phyloP scores from a whole-genome alignment of 352 stramenopile genomes.

The Thraustochytrium sp. region DNA sequence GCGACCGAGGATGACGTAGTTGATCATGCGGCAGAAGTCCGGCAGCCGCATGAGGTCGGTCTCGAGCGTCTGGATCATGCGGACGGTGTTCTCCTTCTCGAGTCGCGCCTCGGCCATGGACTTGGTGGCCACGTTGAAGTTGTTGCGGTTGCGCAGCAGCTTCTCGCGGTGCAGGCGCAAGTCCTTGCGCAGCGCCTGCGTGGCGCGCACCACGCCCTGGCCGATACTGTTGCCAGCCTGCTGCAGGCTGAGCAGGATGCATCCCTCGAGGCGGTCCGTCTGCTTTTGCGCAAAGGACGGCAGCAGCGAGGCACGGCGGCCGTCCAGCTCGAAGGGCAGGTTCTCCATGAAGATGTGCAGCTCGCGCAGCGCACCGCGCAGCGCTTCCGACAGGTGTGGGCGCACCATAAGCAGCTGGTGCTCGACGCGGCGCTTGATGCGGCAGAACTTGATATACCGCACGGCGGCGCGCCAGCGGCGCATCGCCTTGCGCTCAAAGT shows the following conservation, averaged over 20 bases:
- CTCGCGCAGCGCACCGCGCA: conserved; percentile 53
- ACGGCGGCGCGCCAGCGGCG: conserved; percentile 74
- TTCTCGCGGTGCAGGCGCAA: neutral
- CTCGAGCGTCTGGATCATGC: conserved; percentile 3
- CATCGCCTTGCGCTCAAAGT: conserved; percentile 81
- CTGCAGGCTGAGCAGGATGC: neutral
- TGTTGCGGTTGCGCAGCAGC: conserved; percentile 32
- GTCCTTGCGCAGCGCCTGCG: neutral
- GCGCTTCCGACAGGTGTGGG: conserved; percentile 71
- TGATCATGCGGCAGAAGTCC: conserved; percentile 30
- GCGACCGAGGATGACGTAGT: conserved; percentile 27
- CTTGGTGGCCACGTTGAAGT: conserved; percentile 8
- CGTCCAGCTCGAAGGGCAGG: neutral
- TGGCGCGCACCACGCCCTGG: conserved; percentile 18
- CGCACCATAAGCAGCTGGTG: conserved; percentile 76
- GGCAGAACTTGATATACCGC: conserved; percentile 76
- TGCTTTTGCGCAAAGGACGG: conserved; percentile 34
- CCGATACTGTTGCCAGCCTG: neutral
- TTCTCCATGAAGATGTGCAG: neutral
- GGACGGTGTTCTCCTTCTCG: neutral
- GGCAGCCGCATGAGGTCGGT: neutral
- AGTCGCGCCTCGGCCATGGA: conserved; percentile 28
- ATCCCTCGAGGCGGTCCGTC: neutral
- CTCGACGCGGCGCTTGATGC: conserved; percentile 73
- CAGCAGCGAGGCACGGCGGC: neutral